A percentile compares a stretch with the other conserved stretches of the same genome.
phyloP scores from a whole-genome alignment of 805 yeast species.

The Brettanomyces naardenensis region DNA sequence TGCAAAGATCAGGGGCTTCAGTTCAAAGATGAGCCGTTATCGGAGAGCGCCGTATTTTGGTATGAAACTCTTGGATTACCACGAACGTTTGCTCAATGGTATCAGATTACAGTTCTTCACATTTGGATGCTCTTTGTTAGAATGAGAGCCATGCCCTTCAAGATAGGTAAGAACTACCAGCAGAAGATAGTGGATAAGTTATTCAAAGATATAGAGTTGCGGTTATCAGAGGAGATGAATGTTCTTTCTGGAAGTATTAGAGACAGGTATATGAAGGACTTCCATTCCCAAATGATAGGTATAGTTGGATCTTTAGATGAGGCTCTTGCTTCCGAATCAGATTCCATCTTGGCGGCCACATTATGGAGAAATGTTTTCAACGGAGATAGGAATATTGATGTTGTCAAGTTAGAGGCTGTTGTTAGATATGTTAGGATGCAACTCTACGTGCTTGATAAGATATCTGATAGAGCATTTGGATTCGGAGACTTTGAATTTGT shows the following conservation, averaged over 20 bases:
- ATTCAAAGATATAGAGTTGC: constrained; percentile 81
- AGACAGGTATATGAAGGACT: constrained; percentile 82
- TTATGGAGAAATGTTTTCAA: constrained; percentile 88
- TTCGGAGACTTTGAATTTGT: constrained; percentile 82
- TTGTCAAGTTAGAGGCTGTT: constrained; percentile 76
- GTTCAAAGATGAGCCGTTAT: constrained; percentile 63
- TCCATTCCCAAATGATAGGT: constrained; percentile 85
- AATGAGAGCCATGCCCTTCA: constrained; percentile 93
- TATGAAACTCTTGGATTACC: constrained; percentile 80
- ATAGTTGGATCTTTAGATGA: constrained; percentile 88
- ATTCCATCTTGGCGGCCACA: constrained; percentile 69
- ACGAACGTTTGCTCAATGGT: constrained; percentile 90
- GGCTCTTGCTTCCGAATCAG: constrained; percentile 67
- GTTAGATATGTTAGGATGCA: constrained; percentile 90
- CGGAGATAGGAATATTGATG: constrained; percentile 73
- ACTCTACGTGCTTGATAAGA: constrained; percentile 74
- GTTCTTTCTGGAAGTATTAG: constrained; percentile 75
- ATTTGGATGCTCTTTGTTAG: constrained; percentile 91
- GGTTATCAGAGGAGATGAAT: constrained; percentile 80
- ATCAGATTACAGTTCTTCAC: constrained; percentile 83
- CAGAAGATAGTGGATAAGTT: constrained; percentile 85
- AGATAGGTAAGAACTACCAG: constrained; percentile 82
- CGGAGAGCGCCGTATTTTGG: constrained; percentile 73
- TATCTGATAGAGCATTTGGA: constrained; percentile 89
- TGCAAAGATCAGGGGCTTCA: constrained; percentile 81